These are phyloP conservation scores for Nymphaea thermarum DNA, from an alignment of 164 flowering plant species.

Conservation along the genomic window DNA sequence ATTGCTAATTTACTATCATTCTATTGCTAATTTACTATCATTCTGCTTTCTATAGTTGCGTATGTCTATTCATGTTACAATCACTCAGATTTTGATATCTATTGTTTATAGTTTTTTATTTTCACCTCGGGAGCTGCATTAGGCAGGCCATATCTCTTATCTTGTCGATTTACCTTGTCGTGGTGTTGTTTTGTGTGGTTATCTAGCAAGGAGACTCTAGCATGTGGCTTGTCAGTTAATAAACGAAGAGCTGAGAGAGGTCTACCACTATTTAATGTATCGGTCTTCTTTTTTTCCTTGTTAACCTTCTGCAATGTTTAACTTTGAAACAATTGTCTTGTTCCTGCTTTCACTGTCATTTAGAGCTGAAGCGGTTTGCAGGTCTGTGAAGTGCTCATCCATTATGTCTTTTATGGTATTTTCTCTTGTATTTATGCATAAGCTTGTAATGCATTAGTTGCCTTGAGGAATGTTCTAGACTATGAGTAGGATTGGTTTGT, in stretches of 20 bases:
- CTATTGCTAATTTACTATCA: too few species aligned
- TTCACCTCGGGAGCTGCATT: neutral
- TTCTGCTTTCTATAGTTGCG: too few species aligned
- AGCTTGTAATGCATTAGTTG: too few species aligned
- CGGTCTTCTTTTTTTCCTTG: neutral
- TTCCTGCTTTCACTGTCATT: neutral
- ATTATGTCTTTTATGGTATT: too few species aligned
- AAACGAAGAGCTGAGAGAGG: conserved; percentile 76
- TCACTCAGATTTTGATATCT: neutral
- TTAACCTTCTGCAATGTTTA: neutral
- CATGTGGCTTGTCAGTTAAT: conserved; percentile 77
- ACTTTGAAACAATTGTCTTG: neutral
- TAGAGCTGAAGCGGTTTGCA: neutral
- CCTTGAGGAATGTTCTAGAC: neutral
- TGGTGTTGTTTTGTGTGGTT: conserved; percentile 1
- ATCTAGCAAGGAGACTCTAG: conserved; percentile 71
- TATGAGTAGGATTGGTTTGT: too few species aligned
- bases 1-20: too few species aligned
- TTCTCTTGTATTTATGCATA: too few species aligned
- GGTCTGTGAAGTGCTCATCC: neutral
- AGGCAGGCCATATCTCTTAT: neutral
- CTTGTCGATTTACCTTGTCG: neutral
- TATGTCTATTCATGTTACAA: neutral
- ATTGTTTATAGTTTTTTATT: too few species aligned
- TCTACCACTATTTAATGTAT: conserved; percentile 62